Evolutionary conservation across 2,329 filamentous ascomycete genomes (phyloP).

Genomic region (Colletotrichum sansevieriae): DNA sequence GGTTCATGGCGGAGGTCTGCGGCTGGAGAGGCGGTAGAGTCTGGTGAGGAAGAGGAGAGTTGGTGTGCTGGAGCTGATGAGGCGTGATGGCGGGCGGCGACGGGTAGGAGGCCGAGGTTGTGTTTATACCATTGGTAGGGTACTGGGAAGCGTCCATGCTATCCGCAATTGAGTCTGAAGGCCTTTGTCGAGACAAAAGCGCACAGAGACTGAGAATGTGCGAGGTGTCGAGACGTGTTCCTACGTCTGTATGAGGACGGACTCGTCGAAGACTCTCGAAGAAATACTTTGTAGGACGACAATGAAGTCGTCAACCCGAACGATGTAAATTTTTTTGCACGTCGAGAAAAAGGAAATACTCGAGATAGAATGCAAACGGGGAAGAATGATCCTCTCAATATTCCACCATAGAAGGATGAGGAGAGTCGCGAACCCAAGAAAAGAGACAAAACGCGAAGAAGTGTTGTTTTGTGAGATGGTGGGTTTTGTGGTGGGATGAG

Average conservation of each 20-base stretch:
- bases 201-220: constrained; percentile 36
- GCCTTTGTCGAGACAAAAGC: constrained; percentile 42
- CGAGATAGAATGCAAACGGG: constrained; percentile 8
- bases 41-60: constrained; percentile 62
- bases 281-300: constrained; percentile 41
- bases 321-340: constrained; percentile 20
- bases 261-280: constrained; percentile 37
- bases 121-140: constrained; percentile 69
- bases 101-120: constrained; percentile 63
- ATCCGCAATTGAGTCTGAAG: constrained; percentile 40
- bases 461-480: constrained; percentile 41
- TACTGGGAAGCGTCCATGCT: constrained; percentile 69
- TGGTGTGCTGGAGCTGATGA: constrained; percentile 62
- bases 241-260: constrained; percentile 34
- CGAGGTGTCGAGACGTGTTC: constrained; percentile 40
- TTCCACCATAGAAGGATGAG: constrained; percentile 37
- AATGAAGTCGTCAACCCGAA: constrained; percentile 35
- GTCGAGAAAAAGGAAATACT: constrained; percentile 28
- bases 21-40: constrained; percentile 69
- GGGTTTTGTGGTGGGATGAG: constrained; percentile 43
- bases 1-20: constrained; percentile 62
- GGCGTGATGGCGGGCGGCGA: constrained; percentile 65
- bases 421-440: constrained; percentile 41
- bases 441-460: constrained; percentile 37
- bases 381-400: constrained; percentile 16